Evolutionary conservation across 1,284 basidiomycete species (phyloP).

Genomic region (Peniophora sp.): DNA sequence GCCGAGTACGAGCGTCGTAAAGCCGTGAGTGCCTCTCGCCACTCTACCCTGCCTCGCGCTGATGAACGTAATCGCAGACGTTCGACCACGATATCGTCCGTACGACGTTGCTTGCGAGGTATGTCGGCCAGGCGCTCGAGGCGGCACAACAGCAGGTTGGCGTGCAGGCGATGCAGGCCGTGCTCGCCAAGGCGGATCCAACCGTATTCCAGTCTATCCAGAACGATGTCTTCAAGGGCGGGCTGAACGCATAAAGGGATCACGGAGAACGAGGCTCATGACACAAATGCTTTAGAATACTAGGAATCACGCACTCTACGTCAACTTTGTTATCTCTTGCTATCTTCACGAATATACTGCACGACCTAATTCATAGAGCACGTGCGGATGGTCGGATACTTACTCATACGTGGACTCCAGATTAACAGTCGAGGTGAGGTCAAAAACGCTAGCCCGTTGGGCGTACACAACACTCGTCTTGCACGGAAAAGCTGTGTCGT

Average conservation of each 20-base stretch:
- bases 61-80: conserved; percentile 31
- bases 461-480: no score
- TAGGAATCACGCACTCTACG: background rate
- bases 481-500: no score
- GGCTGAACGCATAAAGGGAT: background rate
- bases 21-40: conserved; percentile 34
- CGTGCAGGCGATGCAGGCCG: conserved; percentile 44
- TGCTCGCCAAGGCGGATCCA: conserved; percentile 57
- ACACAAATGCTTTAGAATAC: background rate
- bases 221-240: conserved; percentile 26
- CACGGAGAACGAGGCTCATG: background rate
- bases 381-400: no score
- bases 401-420: no score
- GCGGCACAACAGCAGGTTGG: conserved; percentile 52
- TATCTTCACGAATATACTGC: no score
- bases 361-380: no score
- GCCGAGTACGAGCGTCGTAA: conserved; percentile 64
- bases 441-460: no score
- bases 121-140: conserved; percentile 48
- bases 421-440: no score
- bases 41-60: background rate
- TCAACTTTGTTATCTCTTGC: background rate
- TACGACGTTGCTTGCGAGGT: conserved; percentile 49
- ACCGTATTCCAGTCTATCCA: conserved; percentile 64
- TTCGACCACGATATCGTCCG: conserved; percentile 65